These are phyloP conservation scores for Blastomyces silverae DNA, from an alignment of 2,329 filamentous ascomycete genomes.

Conservation along the genomic window DNA sequence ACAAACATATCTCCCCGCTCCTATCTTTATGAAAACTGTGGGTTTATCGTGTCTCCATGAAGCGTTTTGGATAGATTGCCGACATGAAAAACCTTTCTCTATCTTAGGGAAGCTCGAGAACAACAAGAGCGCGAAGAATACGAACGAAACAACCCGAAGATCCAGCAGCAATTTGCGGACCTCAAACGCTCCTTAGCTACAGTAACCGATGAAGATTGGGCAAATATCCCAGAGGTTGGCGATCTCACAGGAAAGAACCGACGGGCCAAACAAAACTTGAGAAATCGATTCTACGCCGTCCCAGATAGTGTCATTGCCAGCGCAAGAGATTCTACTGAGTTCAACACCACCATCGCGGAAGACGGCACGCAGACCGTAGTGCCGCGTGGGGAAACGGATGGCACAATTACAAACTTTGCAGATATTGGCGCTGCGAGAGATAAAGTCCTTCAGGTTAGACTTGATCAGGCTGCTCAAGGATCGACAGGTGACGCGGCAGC, in stretches of 20 bases:
- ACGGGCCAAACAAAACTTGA: constrained; percentile 71
- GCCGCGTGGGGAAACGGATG: constrained; percentile 53
- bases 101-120: constrained; percentile 85
- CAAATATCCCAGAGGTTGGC: constrained; percentile 87
- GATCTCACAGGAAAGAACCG: constrained; percentile 93
- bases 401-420: constrained; percentile 96
- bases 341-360: constrained; percentile 82
- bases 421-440: constrained; percentile 94
- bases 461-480: constrained; percentile 77
- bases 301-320: constrained; percentile 91
- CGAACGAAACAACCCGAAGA: constrained; percentile 96
- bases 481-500: constrained; percentile 61
- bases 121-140: constrained; percentile 86
- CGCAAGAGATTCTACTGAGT: constrained; percentile 69
- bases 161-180: constrained; percentile 95
- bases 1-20: constrained; percentile 13
- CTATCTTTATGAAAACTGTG: constrained; percentile 41
- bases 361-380: constrained; percentile 56
- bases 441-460: constrained; percentile 87
- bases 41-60: constrained; percentile 59
- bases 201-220: constrained; percentile 94
- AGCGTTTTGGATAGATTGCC: constrained; percentile 68
- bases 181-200: constrained; percentile 82
- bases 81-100: constrained; percentile 56
- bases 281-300: constrained; percentile 88